Evolutionary conservation across 2,329 filamentous ascomycete genomes (phyloP).

Genomic region (Venturia asperata): DNA sequence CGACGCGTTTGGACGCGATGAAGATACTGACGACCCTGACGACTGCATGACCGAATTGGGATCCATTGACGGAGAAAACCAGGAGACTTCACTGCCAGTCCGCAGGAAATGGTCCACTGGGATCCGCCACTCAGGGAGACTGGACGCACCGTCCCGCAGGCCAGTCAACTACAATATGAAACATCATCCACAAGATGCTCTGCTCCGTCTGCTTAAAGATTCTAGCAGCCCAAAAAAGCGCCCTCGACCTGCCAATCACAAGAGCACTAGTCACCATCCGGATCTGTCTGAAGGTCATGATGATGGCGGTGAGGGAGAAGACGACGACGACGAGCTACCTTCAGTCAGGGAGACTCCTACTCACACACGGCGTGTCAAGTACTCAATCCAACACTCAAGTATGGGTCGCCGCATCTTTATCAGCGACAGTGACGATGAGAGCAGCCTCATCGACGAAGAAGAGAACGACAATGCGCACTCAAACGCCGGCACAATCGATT

Average conservation of each 20-base stretch:
- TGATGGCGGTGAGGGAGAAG: background rate
- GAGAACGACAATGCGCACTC: background rate
- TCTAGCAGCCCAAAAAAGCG: background rate
- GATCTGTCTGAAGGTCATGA: background rate
- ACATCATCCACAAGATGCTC: slow-evolving; percentile 11
- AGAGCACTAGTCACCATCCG: background rate
- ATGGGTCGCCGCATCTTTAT: background rate
- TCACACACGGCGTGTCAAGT: background rate
- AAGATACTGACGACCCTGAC: background rate
- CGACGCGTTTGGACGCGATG: background rate
- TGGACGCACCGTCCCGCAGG: background rate
- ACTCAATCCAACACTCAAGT: background rate
- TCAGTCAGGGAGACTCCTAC: background rate
- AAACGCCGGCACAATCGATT: background rate
- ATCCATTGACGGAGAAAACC: background rate
- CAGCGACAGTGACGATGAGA: background rate
- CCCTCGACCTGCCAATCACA: background rate
- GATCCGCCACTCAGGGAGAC: slow-evolving; percentile 8
- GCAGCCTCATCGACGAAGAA: background rate
- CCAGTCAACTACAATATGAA: slow-evolving; percentile 9
- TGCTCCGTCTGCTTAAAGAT: background rate
- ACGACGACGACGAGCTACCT: background rate
- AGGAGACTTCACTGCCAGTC: background rate
- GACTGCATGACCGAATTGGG: background rate
- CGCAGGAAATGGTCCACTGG: slow-evolving; percentile 6